Evolutionary conservation across 768 basidiomycete species (phyloP).

Genomic region (Collybia sp.): DNA sequence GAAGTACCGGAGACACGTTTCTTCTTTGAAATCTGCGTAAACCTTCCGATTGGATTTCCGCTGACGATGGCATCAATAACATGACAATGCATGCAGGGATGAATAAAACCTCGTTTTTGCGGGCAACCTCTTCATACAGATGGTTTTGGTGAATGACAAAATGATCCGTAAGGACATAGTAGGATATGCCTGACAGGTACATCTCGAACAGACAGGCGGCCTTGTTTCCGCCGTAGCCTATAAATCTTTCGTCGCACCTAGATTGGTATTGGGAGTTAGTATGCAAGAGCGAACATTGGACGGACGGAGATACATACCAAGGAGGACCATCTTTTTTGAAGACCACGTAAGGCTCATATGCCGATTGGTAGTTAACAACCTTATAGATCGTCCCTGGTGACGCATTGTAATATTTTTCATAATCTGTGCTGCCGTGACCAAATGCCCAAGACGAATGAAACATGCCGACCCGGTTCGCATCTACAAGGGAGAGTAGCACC

Average conservation of each 20-base stretch:
- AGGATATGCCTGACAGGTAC: conserved; percentile 82
- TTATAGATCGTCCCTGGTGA: conserved; percentile 66
- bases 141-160: conserved; percentile 89
- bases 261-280: conserved; percentile 1
- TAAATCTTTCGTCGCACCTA: conserved; percentile 90
- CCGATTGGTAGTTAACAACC: conserved; percentile 72
- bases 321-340: conserved; percentile 73
- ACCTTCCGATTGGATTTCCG: conserved; percentile 73
- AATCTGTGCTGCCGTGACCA: conserved; percentile 82
- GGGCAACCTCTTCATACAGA: conserved; percentile 68
- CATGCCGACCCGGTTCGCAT: conserved; percentile 54
- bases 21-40: conserved; percentile 76
- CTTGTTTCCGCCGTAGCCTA: conserved; percentile 91
- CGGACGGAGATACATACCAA: conserved; percentile 50
- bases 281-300: conserved; percentile 1
- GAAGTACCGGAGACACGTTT: conserved; percentile 58
- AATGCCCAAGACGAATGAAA: conserved; percentile 77
- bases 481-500: conserved; percentile 57
- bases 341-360: conserved; percentile 87
- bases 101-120: conserved; percentile 58
- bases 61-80: conserved; percentile 25
- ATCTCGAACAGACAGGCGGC: conserved; percentile 91
- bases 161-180: conserved; percentile 81
- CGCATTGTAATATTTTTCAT: conserved; percentile 59
- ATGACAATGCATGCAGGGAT: neutral